These are phyloP conservation scores for Penicillium frequentans DNA, from an alignment of 2,329 filamentous ascomycete species.

Conservation along the genomic window DNA sequence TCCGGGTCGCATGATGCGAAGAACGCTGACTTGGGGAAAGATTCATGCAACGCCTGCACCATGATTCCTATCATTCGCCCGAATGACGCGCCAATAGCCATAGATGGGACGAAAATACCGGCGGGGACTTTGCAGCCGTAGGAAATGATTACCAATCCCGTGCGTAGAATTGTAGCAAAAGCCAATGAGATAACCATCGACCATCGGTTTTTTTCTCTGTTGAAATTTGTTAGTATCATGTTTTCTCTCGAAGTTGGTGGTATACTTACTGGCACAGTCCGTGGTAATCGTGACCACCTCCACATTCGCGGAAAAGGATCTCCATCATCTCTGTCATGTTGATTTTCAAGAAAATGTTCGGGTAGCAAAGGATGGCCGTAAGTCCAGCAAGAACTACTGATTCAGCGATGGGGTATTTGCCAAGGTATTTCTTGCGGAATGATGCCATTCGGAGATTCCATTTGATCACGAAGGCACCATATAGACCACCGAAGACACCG, in stretches of 20 bases:
- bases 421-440: slow-evolving; percentile 90
- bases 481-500: slow-evolving; percentile 89
- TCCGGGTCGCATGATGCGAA: slow-evolving; percentile 89
- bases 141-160: slow-evolving; percentile 86
- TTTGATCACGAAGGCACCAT: slow-evolving; percentile 95
- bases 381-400: slow-evolving; percentile 77
- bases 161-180: slow-evolving; percentile 76
- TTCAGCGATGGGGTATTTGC: slow-evolving; percentile 80
- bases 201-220: slow-evolving; percentile 65
- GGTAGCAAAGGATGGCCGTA: slow-evolving; percentile 93
- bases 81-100: slow-evolving; percentile 95
- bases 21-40: slow-evolving; percentile 77
- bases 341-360: slow-evolving; percentile 90
- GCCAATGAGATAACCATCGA: slow-evolving; percentile 75
- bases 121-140: slow-evolving; percentile 98
- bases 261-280: slow-evolving; percentile 72
- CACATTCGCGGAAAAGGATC: slow-evolving; percentile 91
- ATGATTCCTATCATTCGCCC: slow-evolving; percentile 92
- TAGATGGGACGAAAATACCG: slow-evolving; percentile 96
- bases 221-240: slow-evolving; percentile 8
- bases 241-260: neutral
- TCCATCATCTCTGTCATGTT: slow-evolving; percentile 99
- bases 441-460: slow-evolving; percentile 91
- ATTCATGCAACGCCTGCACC: slow-evolving; percentile 84
- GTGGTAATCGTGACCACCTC: slow-evolving; percentile 83